Conservation (phyloP, 1,284 basidiomycete species). For the Cutaneotrichosporon sp. region DNA sequence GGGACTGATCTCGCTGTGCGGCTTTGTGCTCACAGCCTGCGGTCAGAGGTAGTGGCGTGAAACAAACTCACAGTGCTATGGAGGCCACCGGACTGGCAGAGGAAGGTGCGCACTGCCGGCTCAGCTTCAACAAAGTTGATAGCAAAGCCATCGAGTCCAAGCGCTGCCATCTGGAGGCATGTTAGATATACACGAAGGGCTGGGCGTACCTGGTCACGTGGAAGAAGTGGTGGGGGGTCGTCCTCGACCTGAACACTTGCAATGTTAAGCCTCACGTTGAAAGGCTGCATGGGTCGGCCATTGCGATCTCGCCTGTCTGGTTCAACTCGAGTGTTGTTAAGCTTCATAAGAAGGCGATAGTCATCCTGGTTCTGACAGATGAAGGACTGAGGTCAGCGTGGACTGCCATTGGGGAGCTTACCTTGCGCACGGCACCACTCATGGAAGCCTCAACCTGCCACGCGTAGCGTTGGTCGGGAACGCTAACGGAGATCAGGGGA, state of each 20-base stretch:
- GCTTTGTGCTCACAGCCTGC: conserved; percentile 36
- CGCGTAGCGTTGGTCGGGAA: conserved; percentile 62
- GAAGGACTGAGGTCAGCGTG: conserved; percentile 61
- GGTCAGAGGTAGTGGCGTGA: neutral
- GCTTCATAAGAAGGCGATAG: conserved; percentile 62
- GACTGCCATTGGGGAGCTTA: conserved; percentile 39
- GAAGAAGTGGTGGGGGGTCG: conserved; percentile 20
- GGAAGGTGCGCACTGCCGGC: conserved; percentile 48
- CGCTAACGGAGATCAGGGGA: conserved; percentile 64
- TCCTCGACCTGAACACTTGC: conserved; percentile 28
- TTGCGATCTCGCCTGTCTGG: no score
- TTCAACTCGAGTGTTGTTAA: no score
- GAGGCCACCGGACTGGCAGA: conserved; percentile 59
- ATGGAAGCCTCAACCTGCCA: conserved; percentile 75
- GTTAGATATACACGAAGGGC: neutral
- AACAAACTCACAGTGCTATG: conserved; percentile 61
- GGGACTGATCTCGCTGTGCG: conserved; percentile 14
- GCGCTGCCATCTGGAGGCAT: conserved; percentile 54
- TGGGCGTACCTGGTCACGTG: neutral
- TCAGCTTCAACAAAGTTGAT: conserved; percentile 61
- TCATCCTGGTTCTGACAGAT: conserved; percentile 81
- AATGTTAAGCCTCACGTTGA: conserved; percentile 24
- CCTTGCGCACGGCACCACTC: conserved; percentile 58
- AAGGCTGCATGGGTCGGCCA: conserved; percentile 1
- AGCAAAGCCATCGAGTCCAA: conserved; percentile 78